phyloP scores from a whole-genome alignment of 495 filamentous ascomycete species.

The Penicillium pancosmium region DNA sequence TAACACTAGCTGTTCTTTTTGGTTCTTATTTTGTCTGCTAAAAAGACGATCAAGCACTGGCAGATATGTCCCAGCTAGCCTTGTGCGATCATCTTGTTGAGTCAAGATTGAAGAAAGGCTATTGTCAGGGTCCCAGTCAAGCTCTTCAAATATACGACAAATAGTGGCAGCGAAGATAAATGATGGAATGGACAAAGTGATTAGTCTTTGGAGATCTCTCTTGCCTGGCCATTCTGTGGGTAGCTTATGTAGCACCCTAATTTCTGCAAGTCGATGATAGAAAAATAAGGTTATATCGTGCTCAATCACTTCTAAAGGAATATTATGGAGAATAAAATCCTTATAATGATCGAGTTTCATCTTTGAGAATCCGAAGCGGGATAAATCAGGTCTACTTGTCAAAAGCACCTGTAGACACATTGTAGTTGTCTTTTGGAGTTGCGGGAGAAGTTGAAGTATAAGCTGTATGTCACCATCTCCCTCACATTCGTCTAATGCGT shows the following conservation, averaged over 20 bases:
- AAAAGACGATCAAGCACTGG: constrained; percentile 30
- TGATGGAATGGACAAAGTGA: constrained; percentile 22
- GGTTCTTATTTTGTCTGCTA: constrained; percentile 6
- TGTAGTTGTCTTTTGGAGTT: not conserved
- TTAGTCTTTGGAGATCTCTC: constrained; percentile 18
- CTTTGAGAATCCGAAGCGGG: constrained; percentile 32
- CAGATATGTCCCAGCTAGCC: constrained; percentile 30
- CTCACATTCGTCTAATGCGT: not conserved
- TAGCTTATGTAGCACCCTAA: constrained; percentile 15
- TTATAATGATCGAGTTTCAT: constrained; percentile 9
- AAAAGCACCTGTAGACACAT: constrained; percentile 25
- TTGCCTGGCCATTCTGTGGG: constrained; percentile 42
- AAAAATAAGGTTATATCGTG: constrained; percentile 32
- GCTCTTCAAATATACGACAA: constrained; percentile 28
- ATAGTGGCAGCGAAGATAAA: constrained; percentile 38
- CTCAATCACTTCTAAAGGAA: constrained; percentile 10
- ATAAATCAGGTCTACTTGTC: constrained; percentile 49
- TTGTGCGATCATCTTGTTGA: constrained; percentile 12
- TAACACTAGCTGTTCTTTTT: constrained; percentile 9
- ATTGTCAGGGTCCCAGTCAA: constrained; percentile 15
- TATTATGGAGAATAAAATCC: not conserved
- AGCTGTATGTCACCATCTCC: not conserved
- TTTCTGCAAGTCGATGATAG: constrained; percentile 19
- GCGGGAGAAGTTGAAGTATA: not conserved
- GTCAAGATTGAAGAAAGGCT: constrained; percentile 20